Evolutionary conservation across 2,329 filamentous ascomycete genomes (phyloP).

Genomic region (Colletotrichum gloeosporioides): DNA sequence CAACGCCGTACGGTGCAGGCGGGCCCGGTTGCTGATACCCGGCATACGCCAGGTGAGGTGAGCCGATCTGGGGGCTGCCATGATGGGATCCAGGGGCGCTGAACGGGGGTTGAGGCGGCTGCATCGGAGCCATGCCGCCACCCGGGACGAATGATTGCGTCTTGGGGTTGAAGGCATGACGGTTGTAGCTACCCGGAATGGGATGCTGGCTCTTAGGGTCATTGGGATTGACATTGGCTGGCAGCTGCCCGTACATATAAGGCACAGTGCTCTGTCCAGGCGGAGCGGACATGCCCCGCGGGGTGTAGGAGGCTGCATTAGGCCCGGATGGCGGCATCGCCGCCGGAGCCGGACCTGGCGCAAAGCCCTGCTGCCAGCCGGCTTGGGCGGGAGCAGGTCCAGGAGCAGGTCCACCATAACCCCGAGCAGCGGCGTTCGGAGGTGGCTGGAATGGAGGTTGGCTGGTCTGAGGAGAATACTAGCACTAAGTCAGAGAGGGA

Average conservation of each 20-base stretch:
- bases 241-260: conserved; percentile 82
- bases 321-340: conserved; percentile 24
- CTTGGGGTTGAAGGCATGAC: conserved; percentile 91
- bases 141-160: conserved; percentile 88
- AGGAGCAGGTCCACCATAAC: conserved; percentile 39
- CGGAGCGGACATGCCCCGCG: conserved; percentile 31
- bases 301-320: conserved; percentile 29
- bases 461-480: conserved; percentile 26
- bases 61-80: conserved; percentile 58
- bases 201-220: conserved; percentile 81
- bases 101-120: conserved; percentile 52
- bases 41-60: conserved; percentile 55
- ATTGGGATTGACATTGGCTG: conserved; percentile 71
- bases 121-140: conserved; percentile 51
- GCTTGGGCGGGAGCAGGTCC: conserved; percentile 32
- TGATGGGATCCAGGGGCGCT: conserved; percentile 55
- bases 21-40: conserved; percentile 52
- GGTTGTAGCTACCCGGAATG: conserved; percentile 82
- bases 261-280: conserved; percentile 45
- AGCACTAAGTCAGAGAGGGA: background rate
- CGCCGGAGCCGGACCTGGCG: conserved; percentile 32
- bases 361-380: conserved; percentile 43
- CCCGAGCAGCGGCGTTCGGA: conserved; percentile 36
- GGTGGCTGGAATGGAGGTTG: conserved; percentile 13
- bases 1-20: conserved; percentile 50